phyloP scores from a whole-genome alignment of 257 asterid species.

The Catharanthus roseus region DNA sequence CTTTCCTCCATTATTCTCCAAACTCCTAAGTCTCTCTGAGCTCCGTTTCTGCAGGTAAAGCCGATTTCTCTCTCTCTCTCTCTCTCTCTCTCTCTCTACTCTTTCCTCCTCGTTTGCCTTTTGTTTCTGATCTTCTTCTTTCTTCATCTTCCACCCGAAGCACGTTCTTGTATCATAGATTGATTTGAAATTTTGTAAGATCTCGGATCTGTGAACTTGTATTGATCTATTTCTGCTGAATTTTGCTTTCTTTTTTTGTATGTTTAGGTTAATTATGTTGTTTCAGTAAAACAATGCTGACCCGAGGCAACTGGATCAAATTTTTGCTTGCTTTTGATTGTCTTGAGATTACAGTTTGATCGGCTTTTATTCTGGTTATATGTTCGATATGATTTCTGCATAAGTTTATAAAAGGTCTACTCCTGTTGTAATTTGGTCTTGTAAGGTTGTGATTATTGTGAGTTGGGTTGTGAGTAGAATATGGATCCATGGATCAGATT shows the following conservation, averaged over 20 bases:
- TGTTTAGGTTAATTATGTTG: neutral
- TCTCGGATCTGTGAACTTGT: neutral
- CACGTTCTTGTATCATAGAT: too few relatives aligned
- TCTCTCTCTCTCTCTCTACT: neutral
- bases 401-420: neutral
- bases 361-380: neutral
- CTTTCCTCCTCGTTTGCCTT: neutral
- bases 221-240: neutral
- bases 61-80: too few relatives aligned
- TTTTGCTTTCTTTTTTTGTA: neutral
- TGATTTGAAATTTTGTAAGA: constrained; percentile 1
- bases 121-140: neutral
- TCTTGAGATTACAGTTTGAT: neutral
- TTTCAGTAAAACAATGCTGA: neutral
- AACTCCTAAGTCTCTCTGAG: neutral
- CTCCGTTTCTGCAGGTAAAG: constrained; percentile 13
- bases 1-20: neutral
- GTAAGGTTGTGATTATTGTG: constrained; percentile 8
- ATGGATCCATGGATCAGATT: neutral
- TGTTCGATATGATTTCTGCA: neutral
- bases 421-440: neutral
- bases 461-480: neutral
- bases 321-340: neutral
- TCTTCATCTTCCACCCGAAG: neutral
- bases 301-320: neutral